Conservation (phyloP, 2,329 filamentous ascomycete genomes). For the Colletotrichum lini region DNA sequence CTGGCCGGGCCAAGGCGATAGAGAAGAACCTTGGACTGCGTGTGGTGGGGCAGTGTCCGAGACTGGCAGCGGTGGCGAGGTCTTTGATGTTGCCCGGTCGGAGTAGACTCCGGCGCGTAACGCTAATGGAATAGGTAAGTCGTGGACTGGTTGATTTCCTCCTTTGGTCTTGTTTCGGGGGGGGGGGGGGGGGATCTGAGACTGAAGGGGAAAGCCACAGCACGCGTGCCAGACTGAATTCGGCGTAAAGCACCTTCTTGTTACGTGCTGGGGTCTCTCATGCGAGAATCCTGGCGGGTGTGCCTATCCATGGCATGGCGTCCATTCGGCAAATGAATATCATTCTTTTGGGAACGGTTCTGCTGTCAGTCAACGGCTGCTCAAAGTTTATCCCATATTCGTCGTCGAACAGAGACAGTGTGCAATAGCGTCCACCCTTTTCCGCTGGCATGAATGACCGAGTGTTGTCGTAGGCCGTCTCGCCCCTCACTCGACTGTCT, state of each 20-base stretch:
- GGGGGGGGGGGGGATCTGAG: too few species aligned
- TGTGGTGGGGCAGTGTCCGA: slow-evolving; percentile 2
- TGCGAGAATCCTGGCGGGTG: not conserved
- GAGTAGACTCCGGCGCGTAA: not conserved
- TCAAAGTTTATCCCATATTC: not conserved
- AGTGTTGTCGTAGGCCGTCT: not conserved
- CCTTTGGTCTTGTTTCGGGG: not conserved
- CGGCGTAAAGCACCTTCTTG: not conserved
- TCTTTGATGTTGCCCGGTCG: not conserved
- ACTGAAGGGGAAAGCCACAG: not conserved
- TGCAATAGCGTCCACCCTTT: not conserved
- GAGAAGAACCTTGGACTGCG: slow-evolving; percentile 1
- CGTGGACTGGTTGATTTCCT: not conserved
- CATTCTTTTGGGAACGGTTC: too few species aligned
- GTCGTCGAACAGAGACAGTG: not conserved
- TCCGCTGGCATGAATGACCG: not conserved
- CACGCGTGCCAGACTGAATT: not conserved
- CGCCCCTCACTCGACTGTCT: too few species aligned
- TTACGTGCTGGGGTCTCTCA: not conserved
- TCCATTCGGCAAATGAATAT: not conserved
- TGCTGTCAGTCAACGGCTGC: not conserved
- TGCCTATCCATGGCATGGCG: not conserved
- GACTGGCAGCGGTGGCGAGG: slow-evolving; percentile 8
- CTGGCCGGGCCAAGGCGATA: not conserved
- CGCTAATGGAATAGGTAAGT: not conserved